phyloP scores from a whole-genome alignment of 805 yeast species.

The Citeromyces matritensis region DNA sequence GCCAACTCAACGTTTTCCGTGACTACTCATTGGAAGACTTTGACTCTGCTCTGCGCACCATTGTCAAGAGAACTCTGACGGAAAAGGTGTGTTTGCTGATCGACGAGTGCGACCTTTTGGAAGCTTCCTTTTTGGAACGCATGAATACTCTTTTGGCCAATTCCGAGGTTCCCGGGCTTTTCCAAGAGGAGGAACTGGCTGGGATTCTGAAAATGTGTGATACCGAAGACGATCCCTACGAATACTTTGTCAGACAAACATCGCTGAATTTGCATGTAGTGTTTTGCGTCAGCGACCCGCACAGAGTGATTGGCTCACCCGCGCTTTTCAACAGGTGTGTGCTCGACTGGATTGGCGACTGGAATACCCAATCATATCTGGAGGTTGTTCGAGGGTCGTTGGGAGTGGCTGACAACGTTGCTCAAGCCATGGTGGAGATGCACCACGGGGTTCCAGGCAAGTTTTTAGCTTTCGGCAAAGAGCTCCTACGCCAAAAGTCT shows the following conservation, averaged over 20 bases:
- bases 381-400: not conserved
- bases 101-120: conserved; percentile 68
- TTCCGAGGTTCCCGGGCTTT: conserved; percentile 83
- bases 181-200: conserved; percentile 55
- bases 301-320: conserved; percentile 57
- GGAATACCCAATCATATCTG: conserved; percentile 30
- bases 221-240: conserved; percentile 50
- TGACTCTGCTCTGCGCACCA: conserved; percentile 41
- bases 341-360: conserved; percentile 76
- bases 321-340: conserved; percentile 87
- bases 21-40: conserved; percentile 47
- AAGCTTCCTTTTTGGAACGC: conserved; percentile 70
- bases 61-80: conserved; percentile 33
- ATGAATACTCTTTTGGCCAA: conserved; percentile 92
- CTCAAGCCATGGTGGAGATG: conserved; percentile 27
- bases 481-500: conserved; percentile 25
- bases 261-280: conserved; percentile 69
- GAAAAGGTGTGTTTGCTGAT: conserved; percentile 57
- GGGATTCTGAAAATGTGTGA: conserved; percentile 44
- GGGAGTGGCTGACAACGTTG: conserved; percentile 22
- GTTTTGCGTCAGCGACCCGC: conserved; percentile 53
- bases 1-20: conserved; percentile 41
- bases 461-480: conserved; percentile 32
- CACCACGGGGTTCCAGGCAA: conserved; percentile 38
- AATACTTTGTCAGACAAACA: conserved; percentile 61